phyloP scores from a whole-genome alignment of 2,329 filamentous ascomycete species.

The Phialocephala sp. region DNA sequence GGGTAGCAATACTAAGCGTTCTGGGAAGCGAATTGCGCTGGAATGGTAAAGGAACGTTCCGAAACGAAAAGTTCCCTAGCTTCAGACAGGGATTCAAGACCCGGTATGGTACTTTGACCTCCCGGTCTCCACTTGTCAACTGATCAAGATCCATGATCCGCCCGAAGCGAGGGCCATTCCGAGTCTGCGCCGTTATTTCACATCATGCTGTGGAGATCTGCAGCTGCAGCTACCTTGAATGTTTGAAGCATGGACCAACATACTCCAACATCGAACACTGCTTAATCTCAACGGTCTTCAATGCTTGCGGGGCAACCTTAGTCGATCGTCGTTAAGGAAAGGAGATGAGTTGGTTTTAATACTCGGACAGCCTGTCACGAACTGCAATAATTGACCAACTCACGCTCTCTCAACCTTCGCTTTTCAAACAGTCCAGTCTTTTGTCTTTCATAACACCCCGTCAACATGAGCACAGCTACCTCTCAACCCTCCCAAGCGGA shows the following conservation, averaged over 20 bases:
- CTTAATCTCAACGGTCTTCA: conserved; percentile 7
- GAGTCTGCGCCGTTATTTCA: neutral
- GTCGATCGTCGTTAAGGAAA: neutral
- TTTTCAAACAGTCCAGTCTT: neutral
- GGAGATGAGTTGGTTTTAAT: conserved; percentile 5
- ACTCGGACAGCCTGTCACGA: conserved; percentile 1
- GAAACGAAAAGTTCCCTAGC: neutral
- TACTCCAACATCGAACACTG: neutral
- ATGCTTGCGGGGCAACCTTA: neutral
- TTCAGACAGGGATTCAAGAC: neutral
- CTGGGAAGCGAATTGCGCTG: neutral
- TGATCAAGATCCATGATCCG: neutral
- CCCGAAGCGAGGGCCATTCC: neutral
- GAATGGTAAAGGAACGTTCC: conserved; percentile 2
- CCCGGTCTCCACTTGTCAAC: neutral
- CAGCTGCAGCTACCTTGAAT: neutral
- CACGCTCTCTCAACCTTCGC: conserved; percentile 9
- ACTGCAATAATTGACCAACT: conserved; percentile 4
- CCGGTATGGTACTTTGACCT: neutral
- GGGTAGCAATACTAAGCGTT: neutral
- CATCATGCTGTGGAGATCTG: neutral
- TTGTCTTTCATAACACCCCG: neutral
- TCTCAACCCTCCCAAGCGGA: conserved; percentile 18
- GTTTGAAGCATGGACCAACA: conserved; percentile 5
- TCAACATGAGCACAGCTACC: conserved; percentile 13